A percentile compares a stretch with the other conserved stretches of the same genome.
phyloP scores from a whole-genome alignment of 176 grass and related monocot species.

The Melocanna baccifera region DNA sequence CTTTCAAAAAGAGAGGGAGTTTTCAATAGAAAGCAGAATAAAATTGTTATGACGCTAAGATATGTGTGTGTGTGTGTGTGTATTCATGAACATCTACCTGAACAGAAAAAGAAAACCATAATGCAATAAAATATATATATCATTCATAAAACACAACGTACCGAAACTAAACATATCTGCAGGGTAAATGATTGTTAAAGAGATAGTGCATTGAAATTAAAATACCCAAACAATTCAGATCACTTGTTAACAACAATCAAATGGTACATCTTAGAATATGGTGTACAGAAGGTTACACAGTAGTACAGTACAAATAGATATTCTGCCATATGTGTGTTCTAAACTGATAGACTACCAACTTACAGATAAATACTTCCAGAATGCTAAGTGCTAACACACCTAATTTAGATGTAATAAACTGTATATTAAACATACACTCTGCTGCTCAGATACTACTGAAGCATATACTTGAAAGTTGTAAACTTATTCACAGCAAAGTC shows the following conservation, averaged over 20 bases:
- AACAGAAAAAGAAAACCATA: slow-evolving; percentile 9
- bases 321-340: background rate
- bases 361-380: background rate
- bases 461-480: background rate
- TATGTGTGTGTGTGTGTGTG: too few relatives aligned
- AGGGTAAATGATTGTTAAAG: background rate
- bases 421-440: background rate
- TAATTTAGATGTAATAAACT: background rate
- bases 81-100: background rate
- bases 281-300: background rate
- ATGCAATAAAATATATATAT: background rate
- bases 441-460: background rate
- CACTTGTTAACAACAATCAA: background rate
- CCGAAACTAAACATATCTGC: slow-evolving; percentile 4
- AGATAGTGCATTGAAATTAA: background rate
- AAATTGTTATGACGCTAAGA: background rate
- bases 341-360: background rate
- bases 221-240: background rate
- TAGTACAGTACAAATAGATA: background rate
- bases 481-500: background rate
- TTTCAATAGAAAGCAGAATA: slow-evolving; percentile 8
- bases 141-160: background rate
- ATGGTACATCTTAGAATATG: background rate
- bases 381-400: background rate
- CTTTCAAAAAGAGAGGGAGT: background rate